Evolutionary conservation across 1,284 basidiomycete genomes (phyloP).

Genomic region (Tilletia indica): DNA sequence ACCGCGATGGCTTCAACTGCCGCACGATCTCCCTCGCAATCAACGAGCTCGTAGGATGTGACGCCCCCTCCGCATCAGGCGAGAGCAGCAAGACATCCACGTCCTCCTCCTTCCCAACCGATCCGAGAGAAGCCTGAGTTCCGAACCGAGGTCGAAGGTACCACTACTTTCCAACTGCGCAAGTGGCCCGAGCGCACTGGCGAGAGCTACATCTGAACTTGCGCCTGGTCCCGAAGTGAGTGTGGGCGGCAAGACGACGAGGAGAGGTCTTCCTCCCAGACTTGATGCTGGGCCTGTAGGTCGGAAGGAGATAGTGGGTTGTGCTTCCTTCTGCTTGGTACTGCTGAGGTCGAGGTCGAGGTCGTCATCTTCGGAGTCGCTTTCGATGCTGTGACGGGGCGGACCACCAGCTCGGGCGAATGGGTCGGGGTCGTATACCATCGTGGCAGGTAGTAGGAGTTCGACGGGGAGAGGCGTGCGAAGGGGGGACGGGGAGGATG

Average conservation of each 20-base stretch:
- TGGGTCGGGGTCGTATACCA: conserved; percentile 11
- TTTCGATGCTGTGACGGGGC: conserved; percentile 9
- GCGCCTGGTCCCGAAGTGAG: not conserved
- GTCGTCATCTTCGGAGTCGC: conserved; percentile 13
- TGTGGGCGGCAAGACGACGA: not conserved
- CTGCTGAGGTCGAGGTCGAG: not conserved
- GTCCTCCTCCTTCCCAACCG: not conserved
- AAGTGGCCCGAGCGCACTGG: not conserved
- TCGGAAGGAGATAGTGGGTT: not conserved
- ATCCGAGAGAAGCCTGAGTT: not conserved
- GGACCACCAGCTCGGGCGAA: not conserved
- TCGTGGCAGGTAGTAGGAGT: not conserved
- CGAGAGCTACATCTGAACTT: conserved; percentile 3
- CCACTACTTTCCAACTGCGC: not conserved
- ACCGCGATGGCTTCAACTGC: not conserved
- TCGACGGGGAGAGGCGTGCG: no score
- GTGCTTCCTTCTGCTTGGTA: not conserved
- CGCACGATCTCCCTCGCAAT: not conserved
- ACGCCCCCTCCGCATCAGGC: not conserved
- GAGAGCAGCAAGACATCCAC: not conserved
- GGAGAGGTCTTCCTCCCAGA: not conserved
- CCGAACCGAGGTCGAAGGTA: conserved; percentile 3
- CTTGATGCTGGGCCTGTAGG: not conserved
- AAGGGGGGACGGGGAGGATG: not conserved
- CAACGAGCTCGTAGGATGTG: not conserved